Evolutionary conservation across 129 eudicot species (phyloP).

Genomic region (Pulicaria dysenterica): DNA sequence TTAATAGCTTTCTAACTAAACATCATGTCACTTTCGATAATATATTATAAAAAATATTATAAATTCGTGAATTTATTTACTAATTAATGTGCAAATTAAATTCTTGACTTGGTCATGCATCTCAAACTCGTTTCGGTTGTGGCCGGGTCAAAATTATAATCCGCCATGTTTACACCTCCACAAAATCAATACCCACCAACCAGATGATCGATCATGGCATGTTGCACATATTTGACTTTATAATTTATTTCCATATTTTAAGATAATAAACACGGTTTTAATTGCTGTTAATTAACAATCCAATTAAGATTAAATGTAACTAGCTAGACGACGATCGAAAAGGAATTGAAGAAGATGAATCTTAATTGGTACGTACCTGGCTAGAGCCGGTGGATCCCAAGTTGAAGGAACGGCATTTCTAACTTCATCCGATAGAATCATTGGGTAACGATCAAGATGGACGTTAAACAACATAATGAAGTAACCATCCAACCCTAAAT

Average conservation of each 20-base stretch:
- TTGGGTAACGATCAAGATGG: conserved; percentile 79
- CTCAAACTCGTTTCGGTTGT: conserved; percentile 24
- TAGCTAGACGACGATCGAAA: background rate
- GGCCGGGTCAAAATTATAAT: conserved; percentile 37
- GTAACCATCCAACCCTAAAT: conserved; percentile 83
- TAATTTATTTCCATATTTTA: background rate
- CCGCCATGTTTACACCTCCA: conserved; percentile 33
- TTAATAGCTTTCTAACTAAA: background rate
- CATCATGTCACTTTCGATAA: background rate
- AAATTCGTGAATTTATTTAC: background rate
- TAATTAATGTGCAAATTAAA: background rate
- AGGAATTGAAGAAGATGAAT: background rate
- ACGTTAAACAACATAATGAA: conserved; percentile 59
- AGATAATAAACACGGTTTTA: no score
- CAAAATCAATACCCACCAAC: conserved; percentile 36
- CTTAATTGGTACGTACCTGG: conserved; percentile 48
- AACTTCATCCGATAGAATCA: conserved; percentile 67
- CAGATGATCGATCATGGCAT: conserved; percentile 19
- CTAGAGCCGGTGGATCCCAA: conserved; percentile 92
- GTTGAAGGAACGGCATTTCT: conserved; percentile 74
- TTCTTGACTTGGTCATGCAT: conserved; percentile 45
- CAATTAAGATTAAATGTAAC: background rate
- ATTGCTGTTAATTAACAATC: no score
- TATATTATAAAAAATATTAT: background rate
- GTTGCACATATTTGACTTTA: conserved; percentile 20